Evolutionary conservation across 768 basidiomycete species (phyloP).

Genomic region (Suillus sp.): DNA sequence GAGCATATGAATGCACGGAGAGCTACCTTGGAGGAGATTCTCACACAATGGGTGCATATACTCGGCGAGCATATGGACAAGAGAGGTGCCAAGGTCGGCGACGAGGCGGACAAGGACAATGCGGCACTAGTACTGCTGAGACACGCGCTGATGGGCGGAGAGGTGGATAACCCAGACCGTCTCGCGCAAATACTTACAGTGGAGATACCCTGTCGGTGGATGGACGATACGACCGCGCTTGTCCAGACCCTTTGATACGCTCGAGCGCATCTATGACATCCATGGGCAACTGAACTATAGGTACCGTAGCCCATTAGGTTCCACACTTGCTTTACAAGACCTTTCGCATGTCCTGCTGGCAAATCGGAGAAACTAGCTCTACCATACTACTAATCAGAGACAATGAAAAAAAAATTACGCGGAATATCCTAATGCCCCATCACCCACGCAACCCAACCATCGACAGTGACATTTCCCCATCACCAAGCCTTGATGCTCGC

Average conservation of each 20-base stretch:
- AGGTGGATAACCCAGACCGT: conserved; percentile 42
- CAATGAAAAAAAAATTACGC: neutral
- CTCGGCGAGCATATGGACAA: conserved; percentile 21
- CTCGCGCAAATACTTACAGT: conserved; percentile 50
- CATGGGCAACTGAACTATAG: neutral
- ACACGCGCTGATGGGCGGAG: conserved; percentile 37
- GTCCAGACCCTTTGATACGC: conserved; percentile 27
- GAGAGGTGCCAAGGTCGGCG: conserved; percentile 12
- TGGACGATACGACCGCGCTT: conserved; percentile 60
- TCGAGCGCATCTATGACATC: neutral
- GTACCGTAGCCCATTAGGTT: neutral
- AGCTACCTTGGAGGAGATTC: conserved; percentile 26
- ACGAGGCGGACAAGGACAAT: conserved; percentile 15
- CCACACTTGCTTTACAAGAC: neutral
- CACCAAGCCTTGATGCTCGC: neutral
- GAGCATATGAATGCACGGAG: conserved; percentile 21
- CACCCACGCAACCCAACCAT: neutral
- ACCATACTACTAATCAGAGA: neutral
- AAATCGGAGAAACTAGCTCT: neutral
- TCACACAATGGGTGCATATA: conserved; percentile 40
- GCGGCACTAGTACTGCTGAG: conserved; percentile 46
- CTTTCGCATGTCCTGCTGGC: neutral
- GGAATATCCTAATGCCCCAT: neutral
- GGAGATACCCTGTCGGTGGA: conserved; percentile 50
- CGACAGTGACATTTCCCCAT: neutral